These are phyloP conservation scores for Penicillium pulvis DNA, from an alignment of 495 filamentous ascomycete species.

Conservation along the genomic window DNA sequence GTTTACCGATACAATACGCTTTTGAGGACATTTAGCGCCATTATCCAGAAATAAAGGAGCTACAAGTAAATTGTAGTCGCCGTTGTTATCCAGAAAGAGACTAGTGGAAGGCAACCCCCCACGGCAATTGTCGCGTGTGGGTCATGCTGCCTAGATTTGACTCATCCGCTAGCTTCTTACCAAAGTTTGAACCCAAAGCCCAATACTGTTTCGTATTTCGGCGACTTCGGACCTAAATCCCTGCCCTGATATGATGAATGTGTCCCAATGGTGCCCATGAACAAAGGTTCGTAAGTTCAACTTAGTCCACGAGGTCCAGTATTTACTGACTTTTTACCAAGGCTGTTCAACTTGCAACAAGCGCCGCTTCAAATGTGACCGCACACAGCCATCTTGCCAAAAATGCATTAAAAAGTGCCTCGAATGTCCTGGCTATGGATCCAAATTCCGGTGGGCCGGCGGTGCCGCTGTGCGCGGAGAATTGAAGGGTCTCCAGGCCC, in stretches of 20 bases:
- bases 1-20: neutral
- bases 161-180: neutral
- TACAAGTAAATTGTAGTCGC: no score
- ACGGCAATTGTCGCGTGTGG: neutral
- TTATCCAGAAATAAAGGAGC: no score
- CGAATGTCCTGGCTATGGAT: neutral
- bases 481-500: neutral
- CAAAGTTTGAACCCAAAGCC: neutral
- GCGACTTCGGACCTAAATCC: no score
- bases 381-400: neutral
- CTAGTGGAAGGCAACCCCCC: no score
- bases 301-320: neutral
- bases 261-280: neutral
- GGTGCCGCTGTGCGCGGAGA: neutral
- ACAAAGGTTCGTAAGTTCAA: neutral
- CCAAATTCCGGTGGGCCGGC: neutral
- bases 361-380: conserved; percentile 4
- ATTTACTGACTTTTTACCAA: neutral
- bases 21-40: no score
- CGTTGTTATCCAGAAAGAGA: no score
- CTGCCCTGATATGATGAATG: no score
- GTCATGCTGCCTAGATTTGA: conserved; percentile 2
- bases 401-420: neutral
- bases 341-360: neutral
- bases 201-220: neutral